Evolutionary conservation across 306 rosid species (phyloP).

Genomic region (Vigna angularis): DNA sequence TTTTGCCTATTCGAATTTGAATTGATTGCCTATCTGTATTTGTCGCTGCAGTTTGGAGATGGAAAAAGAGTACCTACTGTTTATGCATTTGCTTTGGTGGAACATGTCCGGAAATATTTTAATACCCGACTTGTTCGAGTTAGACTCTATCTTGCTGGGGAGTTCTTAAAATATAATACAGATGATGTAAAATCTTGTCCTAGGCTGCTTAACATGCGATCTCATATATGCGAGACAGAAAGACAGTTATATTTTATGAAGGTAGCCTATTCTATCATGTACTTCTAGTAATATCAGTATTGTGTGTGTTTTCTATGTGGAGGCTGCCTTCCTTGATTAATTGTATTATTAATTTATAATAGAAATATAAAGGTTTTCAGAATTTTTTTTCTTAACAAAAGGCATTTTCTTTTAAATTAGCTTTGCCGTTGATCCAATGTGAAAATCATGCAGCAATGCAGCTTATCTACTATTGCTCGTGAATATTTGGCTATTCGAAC

Average conservation of each 20-base stretch:
- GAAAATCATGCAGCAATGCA: conserved; percentile 76
- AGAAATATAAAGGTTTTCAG: neutral
- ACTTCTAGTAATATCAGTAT: neutral
- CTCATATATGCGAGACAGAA: conserved; percentile 57
- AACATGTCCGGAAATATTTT: conserved; percentile 54
- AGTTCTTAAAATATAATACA: conserved; percentile 54
- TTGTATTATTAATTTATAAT: conserved; percentile 13
- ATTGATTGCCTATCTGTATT: conserved; percentile 16
- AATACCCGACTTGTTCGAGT: conserved; percentile 59
- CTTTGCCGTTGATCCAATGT: conserved; percentile 29
- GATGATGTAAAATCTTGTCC: conserved; percentile 57
- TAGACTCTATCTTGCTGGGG: conserved; percentile 82
- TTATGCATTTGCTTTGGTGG: conserved; percentile 93
- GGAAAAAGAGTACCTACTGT: conserved; percentile 61
- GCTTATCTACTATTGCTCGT: conserved; percentile 86
- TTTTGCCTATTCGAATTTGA: conserved; percentile 33
- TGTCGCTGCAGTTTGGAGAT: conserved; percentile 55
- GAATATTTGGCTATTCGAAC: conserved; percentile 81
- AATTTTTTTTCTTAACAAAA: conserved; percentile 21
- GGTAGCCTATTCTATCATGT: conserved; percentile 53
- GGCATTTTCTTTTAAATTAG: conserved; percentile 34
- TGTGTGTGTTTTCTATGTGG: conserved; percentile 1
- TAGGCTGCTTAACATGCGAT: conserved; percentile 68
- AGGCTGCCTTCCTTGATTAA: conserved; percentile 11
- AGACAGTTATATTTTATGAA: conserved; percentile 69